Conservation (phyloP, 2,329 filamentous ascomycete species). For the Apiospora aurea region DNA sequence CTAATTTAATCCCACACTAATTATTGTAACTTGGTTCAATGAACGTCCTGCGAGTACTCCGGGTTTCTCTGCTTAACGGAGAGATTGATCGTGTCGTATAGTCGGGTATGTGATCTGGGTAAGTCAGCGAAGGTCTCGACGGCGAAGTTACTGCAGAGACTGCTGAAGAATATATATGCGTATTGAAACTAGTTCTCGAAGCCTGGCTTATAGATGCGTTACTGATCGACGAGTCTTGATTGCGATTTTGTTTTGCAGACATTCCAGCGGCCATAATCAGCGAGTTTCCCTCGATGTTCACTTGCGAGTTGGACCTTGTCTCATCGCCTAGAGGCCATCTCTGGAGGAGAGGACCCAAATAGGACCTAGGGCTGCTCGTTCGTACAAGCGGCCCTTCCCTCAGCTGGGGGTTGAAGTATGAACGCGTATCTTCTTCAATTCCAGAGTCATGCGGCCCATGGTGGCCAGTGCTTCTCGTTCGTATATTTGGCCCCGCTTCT, state of each 20-base stretch:
- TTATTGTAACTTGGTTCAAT: neutral
- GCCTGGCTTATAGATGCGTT: neutral
- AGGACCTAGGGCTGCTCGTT: conserved; percentile 1
- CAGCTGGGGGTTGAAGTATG: neutral
- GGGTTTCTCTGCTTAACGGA: conserved; percentile 3
- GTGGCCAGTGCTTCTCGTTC: neutral
- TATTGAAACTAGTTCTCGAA: conserved; percentile 4
- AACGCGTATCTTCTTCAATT: neutral
- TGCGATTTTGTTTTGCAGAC: neutral
- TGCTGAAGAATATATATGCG: neutral
- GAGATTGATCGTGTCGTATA: neutral
- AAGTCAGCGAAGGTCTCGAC: neutral
- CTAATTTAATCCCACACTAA: neutral
- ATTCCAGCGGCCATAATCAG: neutral
- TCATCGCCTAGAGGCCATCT: neutral
- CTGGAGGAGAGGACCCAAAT: neutral
- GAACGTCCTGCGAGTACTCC: neutral
- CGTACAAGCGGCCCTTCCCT: neutral
- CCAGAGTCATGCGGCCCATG: neutral
- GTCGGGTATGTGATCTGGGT: neutral
- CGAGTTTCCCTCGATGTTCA: neutral
- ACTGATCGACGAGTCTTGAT: neutral
- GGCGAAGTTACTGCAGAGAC: neutral
- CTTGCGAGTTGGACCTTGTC: neutral
- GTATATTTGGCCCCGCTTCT: neutral